Percentiles rank a stretch among this genome's conserved stretches.
Conservation (phyloP, 169 alveolate species). For the Cryptosporidium baileyi region DNA sequence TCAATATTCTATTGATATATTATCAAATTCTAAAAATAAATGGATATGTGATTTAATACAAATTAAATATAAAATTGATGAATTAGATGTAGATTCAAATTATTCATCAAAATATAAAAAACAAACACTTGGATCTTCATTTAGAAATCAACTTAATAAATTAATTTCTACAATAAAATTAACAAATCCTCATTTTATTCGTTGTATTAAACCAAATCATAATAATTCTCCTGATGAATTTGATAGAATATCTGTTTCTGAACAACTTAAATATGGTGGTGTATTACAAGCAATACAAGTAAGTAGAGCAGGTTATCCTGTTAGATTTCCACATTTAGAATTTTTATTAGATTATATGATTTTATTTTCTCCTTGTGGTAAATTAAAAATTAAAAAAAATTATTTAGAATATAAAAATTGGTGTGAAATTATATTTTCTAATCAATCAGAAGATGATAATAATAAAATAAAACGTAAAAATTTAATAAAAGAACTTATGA, state of each 20-base stretch:
- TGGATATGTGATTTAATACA: conserved; percentile 65
- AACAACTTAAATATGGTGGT: conserved; percentile 90
- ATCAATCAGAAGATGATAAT: neutral
- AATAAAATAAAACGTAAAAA: neutral
- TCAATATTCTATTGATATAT: conserved; percentile 58
- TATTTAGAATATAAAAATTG: neutral
- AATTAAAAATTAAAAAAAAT: neutral
- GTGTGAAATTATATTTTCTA: too few species aligned
- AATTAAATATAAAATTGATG: conserved; percentile 70
- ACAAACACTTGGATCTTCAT: conserved; percentile 88
- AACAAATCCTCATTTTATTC: conserved; percentile 91
- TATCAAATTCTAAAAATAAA: conserved; percentile 24
- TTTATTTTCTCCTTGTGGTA: conserved; percentile 71
- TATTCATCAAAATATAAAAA: conserved; percentile 18
- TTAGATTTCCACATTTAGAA: conserved; percentile 87
- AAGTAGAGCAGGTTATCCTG: conserved; percentile 94
- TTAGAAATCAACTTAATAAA: conserved; percentile 88
- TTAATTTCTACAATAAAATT: conserved; percentile 86
- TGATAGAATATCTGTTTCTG: conserved; percentile 88
- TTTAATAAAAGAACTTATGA: conserved; percentile 10
- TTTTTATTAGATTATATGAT: conserved; percentile 83
- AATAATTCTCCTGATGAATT: conserved; percentile 85
- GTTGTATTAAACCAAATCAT: conserved; percentile 94
- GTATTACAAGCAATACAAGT: conserved; percentile 91
- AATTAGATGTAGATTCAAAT: conserved; percentile 16